Percentiles rank a stretch among this genome's conserved stretches.
Conservation (phyloP, 371 early-diverging fungal genomes). For the Rhizopus delemar region DNA sequence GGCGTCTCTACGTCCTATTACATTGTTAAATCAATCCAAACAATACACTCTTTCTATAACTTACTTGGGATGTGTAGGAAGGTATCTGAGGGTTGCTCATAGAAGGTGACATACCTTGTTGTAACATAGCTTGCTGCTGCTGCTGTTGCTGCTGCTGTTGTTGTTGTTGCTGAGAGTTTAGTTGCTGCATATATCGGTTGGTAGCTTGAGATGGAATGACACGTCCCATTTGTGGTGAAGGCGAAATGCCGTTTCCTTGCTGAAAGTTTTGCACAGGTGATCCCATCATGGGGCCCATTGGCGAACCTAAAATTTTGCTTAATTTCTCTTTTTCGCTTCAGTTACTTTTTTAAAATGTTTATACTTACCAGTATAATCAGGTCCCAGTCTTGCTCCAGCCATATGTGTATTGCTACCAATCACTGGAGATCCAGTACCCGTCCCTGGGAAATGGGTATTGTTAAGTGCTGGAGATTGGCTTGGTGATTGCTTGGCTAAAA, state of each 20-base stretch:
- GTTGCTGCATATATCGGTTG: conserved; percentile 38
- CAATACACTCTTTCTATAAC: not conserved
- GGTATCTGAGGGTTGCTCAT: conserved; percentile 24
- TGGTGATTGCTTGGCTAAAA: conserved; percentile 47
- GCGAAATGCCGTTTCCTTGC: conserved; percentile 26
- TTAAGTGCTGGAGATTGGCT: conserved; percentile 48
- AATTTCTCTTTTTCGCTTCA: not conserved
- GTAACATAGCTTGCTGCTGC: conserved; percentile 10
- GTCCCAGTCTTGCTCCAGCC: conserved; percentile 28
- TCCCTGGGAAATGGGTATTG: conserved; percentile 31
- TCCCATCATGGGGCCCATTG: conserved; percentile 30
- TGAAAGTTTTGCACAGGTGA: conserved; percentile 36
- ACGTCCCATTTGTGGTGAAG: conserved; percentile 38
- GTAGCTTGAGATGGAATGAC: conserved; percentile 45
- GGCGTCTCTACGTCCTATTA: conserved; percentile 13
- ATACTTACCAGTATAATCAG: conserved; percentile 39
- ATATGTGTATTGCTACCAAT: conserved; percentile 37
- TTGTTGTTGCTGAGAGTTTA: conserved; percentile 21
- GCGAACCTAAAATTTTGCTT: conserved; percentile 24
- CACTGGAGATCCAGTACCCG: conserved; percentile 32
- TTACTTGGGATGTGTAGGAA: conserved; percentile 26
- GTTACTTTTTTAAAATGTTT: not conserved
- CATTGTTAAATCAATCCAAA: not conserved
- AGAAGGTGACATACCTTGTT: conserved; percentile 26
- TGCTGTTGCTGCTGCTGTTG: conserved; percentile 23